Percentiles rank a stretch among this genome's conserved stretches.
Conservation (phyloP, 2,329 filamentous ascomycete genomes). For the Madurella mycetomatis region DNA sequence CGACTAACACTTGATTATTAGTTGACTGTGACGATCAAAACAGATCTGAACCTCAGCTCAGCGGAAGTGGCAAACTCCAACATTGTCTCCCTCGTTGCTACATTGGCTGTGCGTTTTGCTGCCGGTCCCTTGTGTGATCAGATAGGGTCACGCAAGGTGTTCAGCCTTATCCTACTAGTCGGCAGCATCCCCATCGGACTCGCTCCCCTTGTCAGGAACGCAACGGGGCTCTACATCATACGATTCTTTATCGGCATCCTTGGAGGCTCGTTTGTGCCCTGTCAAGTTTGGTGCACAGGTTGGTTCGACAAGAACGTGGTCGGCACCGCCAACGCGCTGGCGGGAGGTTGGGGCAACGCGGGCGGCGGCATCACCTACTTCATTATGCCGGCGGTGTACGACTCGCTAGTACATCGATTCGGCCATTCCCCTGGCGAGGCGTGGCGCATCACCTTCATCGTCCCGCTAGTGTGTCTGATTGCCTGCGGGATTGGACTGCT, state of each 20-base stretch:
- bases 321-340: constrained; percentile 79
- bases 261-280: constrained; percentile 74
- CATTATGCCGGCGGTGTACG: constrained; percentile 84
- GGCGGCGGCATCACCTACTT: constrained; percentile 92
- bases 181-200: constrained; percentile 81
- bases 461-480: constrained; percentile 73
- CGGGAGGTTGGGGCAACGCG: constrained; percentile 80
- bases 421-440: constrained; percentile 63
- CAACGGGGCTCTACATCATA: constrained; percentile 62
- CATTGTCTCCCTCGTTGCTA: constrained; percentile 73
- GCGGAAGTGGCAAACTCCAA: constrained; percentile 82
- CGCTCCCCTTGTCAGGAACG: constrained; percentile 68
- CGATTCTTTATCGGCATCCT: constrained; percentile 80
- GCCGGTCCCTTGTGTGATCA: constrained; percentile 78
- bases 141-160: constrained; percentile 75
- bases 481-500: constrained; percentile 62
- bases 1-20: constrained; percentile 27
- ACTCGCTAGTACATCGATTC: constrained; percentile 34
- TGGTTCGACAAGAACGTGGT: constrained; percentile 93
- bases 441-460: constrained; percentile 80
- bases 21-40: constrained; percentile 71
- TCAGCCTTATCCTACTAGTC: constrained; percentile 65
- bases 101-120: constrained; percentile 69
- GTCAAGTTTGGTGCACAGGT: constrained; percentile 87
- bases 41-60: constrained; percentile 67